phyloP scores from a whole-genome alignment of 2,329 filamentous ascomycete genomes.

The Ophiocordyceps sinensis region DNA sequence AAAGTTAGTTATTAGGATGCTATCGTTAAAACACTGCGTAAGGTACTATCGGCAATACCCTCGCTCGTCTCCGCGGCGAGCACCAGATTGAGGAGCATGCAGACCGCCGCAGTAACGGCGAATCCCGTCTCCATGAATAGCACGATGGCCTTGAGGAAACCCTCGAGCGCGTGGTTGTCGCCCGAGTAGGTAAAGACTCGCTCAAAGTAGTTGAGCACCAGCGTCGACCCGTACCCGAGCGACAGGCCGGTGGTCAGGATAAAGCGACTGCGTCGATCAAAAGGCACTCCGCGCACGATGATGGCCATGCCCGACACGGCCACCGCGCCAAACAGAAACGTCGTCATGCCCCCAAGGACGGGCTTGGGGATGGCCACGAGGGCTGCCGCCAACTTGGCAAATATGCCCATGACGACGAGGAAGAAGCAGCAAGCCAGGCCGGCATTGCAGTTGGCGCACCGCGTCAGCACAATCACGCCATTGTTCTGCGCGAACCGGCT shows the following conservation, averaged over 20 bases:
- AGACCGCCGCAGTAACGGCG: constrained; percentile 58
- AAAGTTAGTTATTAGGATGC: no score
- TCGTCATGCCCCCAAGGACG: constrained; percentile 59
- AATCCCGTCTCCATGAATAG: constrained; percentile 65
- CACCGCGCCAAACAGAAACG: constrained; percentile 66
- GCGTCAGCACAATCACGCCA: constrained; percentile 67
- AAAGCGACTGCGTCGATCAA: constrained; percentile 70
- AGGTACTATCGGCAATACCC: constrained; percentile 11
- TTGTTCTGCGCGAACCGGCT: constrained; percentile 75
- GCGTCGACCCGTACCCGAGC: constrained; percentile 56
- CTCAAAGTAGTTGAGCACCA: constrained; percentile 52
- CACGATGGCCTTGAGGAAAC: constrained; percentile 61
- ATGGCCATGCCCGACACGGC: constrained; percentile 67
- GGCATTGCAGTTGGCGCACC: constrained; percentile 67
- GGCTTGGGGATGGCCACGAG: constrained; percentile 59
- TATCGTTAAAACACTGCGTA: no score
- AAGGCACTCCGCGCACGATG: constrained; percentile 51
- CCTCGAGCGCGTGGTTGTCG: constrained; percentile 49
- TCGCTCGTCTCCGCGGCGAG: constrained; percentile 67
- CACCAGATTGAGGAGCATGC: constrained; percentile 57
- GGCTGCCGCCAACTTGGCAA: constrained; percentile 69
- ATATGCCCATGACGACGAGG: constrained; percentile 66
- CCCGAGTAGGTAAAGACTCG: constrained; percentile 61
- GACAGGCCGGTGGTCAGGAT: constrained; percentile 63
- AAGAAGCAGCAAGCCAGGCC: constrained; percentile 68